A percentile compares a stretch with the other conserved stretches of the same genome.
These are phyloP conservation scores for maize (Zea mays) DNA, from an alignment of 176 grass and related monocot species.

Conservation along the genomic window Zm-B73-REFERENCE-NAM-5.0 NC_050102.1:168932001-168932500, in stretches of 20 bases:
- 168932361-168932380: background rate
- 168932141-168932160: background rate
- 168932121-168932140: background rate
- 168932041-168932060: background rate
- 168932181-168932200: background rate
- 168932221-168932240: background rate
- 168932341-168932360: background rate
- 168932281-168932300: background rate
- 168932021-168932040: background rate
- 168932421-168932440: no score
- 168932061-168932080: background rate
- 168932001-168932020: background rate
- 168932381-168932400: background rate
- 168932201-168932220: background rate
- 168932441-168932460: no score
- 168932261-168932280: background rate
- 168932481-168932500: no score
- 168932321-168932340: background rate
- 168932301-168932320: background rate
- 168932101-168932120: background rate
- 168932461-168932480: no score
- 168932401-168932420: background rate
- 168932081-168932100: background rate
- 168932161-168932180: background rate
- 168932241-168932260: constrained; percentile 15